Evolutionary conservation across 2,329 filamentous ascomycete genomes (phyloP).

Genomic region (Neonectria faginata): DNA sequence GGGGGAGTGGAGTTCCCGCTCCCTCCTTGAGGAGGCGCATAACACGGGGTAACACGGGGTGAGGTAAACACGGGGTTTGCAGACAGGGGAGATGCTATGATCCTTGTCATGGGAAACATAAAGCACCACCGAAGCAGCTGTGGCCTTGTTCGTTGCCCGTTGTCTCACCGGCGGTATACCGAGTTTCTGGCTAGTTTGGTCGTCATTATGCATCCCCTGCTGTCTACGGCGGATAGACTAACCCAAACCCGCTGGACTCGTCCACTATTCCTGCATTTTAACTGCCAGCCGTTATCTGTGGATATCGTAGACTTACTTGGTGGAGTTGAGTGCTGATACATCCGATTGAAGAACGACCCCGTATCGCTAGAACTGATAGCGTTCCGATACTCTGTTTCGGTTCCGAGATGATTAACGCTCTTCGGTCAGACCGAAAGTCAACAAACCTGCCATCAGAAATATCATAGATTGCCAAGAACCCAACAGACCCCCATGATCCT

Average conservation of each 20-base stretch:
- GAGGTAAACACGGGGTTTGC: slow-evolving; percentile 7
- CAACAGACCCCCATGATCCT: not conserved
- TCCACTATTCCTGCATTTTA: slow-evolving; percentile 6
- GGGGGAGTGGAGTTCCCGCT: slow-evolving; percentile 20
- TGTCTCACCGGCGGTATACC: slow-evolving; percentile 1
- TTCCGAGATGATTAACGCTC: slow-evolving; percentile 6
- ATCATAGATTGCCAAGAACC: not conserved
- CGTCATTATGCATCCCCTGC: not conserved
- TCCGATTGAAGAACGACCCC: not conserved
- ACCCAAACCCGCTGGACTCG: not conserved
- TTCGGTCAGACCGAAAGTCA: not conserved
- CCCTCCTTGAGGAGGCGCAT: not conserved
- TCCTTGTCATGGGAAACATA: not conserved
- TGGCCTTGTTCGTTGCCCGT: not conserved
- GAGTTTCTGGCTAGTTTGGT: not conserved
- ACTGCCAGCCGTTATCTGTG: slow-evolving; percentile 13
- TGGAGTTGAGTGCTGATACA: slow-evolving; percentile 5
- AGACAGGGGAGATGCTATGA: slow-evolving; percentile 7
- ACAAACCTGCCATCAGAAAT: not conserved
- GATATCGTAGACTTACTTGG: slow-evolving; percentile 3
- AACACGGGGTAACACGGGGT: not conserved
- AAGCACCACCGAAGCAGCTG: not conserved
- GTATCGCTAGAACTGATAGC: not conserved
- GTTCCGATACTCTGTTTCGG: slow-evolving; percentile 5
- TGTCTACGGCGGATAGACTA: not conserved